A percentile compares a stretch with the other conserved stretches of the same genome.
These are phyloP conservation scores for Cronartium ribicola DNA, from an alignment of 1,284 basidiomycete species.

Conservation along the genomic window DNA sequence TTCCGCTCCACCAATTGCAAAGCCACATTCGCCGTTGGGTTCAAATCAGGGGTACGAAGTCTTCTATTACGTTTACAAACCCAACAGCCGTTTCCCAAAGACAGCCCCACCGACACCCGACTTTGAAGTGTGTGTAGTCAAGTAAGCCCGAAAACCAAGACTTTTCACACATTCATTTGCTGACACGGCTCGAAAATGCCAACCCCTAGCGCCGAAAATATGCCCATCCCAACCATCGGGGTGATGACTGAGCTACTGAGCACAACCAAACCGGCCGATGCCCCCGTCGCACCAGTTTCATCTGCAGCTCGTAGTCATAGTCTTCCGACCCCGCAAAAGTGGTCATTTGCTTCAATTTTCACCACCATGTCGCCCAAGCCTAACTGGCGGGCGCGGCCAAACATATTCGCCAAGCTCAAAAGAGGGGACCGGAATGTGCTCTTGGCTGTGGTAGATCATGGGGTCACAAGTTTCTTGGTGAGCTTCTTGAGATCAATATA, in stretches of 20 bases:
- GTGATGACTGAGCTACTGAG: conserved; percentile 10
- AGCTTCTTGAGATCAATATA: not conserved
- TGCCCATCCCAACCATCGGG: conserved; percentile 22
- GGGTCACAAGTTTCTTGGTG: conserved; percentile 37
- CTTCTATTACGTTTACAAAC: conserved; percentile 41
- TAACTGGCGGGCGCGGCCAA: conserved; percentile 16
- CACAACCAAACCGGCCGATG: conserved; percentile 11
- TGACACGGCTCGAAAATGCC: not conserved
- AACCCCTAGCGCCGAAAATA: conserved; percentile 19
- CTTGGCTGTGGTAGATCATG: conserved; percentile 37
- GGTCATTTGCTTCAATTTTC: conserved; percentile 9
- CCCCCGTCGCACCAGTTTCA: not conserved
- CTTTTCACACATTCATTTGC: not conserved
- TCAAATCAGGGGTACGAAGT: conserved; percentile 20
- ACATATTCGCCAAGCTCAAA: conserved; percentile 35
- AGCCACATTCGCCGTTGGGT: not conserved
- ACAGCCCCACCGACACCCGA: conserved; percentile 25
- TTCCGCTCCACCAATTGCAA: not conserved
- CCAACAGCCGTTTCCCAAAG: conserved; percentile 38
- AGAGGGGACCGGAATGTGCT: conserved; percentile 23
- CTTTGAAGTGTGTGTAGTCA: conserved; percentile 37
- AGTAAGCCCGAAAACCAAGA: conserved; percentile 13
- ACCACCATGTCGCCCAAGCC: not conserved
- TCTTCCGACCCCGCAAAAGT: not conserved
- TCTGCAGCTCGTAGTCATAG: not conserved